Evolutionary conservation across 768 basidiomycete species (phyloP).

Genomic region (Auriscalpium microsporum): DNA sequence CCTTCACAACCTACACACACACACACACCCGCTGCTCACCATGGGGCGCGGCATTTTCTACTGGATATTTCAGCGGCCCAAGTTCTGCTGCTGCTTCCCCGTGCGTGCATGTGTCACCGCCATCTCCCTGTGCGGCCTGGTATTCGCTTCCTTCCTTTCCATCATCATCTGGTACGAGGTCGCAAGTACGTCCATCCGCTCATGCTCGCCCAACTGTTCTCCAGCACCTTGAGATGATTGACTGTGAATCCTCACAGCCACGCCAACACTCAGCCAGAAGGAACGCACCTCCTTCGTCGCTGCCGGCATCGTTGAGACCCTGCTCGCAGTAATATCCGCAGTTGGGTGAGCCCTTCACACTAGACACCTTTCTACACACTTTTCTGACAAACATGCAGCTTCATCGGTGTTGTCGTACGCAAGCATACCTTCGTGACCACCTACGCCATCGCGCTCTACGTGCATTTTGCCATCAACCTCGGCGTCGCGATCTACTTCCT

Average conservation of each 20-base stretch:
- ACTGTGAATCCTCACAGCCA: constrained; percentile 14
- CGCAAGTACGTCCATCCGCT: constrained; percentile 33
- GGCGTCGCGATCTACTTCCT: constrained; percentile 44
- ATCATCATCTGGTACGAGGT: constrained; percentile 57
- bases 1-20: too few relatives aligned
- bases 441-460: constrained; percentile 48
- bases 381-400: constrained; percentile 26
- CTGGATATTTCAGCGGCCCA: constrained; percentile 17
- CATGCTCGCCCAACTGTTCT: constrained; percentile 20
- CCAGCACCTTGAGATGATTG: constrained; percentile 17
- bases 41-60: constrained; percentile 5
- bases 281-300: constrained; percentile 36
- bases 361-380: background rate
- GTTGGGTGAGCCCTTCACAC: constrained; percentile 38
- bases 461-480: constrained; percentile 50
- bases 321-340: constrained; percentile 44
- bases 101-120: constrained; percentile 52
- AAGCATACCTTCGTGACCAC: constrained; percentile 52
- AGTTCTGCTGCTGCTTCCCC: constrained; percentile 57
- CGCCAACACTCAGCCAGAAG: constrained; percentile 18
- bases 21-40: background rate
- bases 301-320: constrained; percentile 43
- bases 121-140: constrained; percentile 44
- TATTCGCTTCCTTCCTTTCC: constrained; percentile 46
- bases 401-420: constrained; percentile 54